Percentiles rank a stretch among this genome's conserved stretches.
phyloP scores from a whole-genome alignment of 352 stramenopile genomes.

The Pythium folliculosum region DNA sequence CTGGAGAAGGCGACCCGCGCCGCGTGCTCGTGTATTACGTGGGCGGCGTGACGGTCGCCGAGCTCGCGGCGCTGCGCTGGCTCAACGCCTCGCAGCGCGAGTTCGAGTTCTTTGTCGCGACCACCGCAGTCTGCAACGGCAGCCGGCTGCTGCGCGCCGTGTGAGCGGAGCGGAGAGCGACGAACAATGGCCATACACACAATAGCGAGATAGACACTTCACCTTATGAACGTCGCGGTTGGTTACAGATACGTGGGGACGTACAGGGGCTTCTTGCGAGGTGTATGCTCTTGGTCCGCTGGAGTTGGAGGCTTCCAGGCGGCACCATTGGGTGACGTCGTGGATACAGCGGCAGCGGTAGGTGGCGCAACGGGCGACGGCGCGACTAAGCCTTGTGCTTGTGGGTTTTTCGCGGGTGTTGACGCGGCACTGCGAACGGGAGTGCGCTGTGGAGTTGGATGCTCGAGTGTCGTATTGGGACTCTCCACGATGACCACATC shows the following conservation, averaged over 20 bases:
- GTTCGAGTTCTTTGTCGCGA: constrained; percentile 68
- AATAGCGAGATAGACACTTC: background rate
- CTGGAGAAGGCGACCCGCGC: background rate
- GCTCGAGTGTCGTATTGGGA: no score
- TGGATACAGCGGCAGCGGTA: background rate
- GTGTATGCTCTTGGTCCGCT: background rate
- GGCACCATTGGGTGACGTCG: background rate
- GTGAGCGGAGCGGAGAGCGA: background rate
- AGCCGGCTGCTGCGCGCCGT: constrained; percentile 64
- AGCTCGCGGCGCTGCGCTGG: constrained; percentile 76
- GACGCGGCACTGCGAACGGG: background rate
- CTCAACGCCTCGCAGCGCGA: constrained; percentile 68
- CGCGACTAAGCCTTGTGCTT: background rate
- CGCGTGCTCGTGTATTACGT: constrained; percentile 83
- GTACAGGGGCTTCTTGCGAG: constrained; percentile 22
- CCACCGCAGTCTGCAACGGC: constrained; percentile 75
- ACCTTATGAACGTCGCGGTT: background rate
- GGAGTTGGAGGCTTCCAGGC: background rate
- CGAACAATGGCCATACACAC: background rate
- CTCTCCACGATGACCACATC: background rate
- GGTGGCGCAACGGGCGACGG: background rate
- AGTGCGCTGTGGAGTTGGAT: no score
- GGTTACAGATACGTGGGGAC: constrained; percentile 33
- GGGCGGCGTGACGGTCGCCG: constrained; percentile 79
- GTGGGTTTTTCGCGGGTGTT: background rate